Evolutionary conservation across 768 basidiomycete species (phyloP).

Genomic region (Suillus fuscotomentosus): DNA sequence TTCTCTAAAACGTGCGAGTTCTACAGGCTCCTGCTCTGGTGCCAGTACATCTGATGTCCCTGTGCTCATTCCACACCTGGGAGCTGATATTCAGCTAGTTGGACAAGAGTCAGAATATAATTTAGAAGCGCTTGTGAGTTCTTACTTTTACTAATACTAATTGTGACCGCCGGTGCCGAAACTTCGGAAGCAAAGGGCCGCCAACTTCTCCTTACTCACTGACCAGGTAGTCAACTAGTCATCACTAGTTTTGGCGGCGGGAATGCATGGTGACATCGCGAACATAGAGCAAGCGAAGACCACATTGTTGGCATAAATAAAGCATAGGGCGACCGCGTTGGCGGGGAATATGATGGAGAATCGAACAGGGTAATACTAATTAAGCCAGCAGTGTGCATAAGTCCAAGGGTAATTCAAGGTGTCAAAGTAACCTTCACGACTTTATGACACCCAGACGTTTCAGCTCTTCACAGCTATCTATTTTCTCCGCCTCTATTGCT

Average conservation of each 20-base stretch:
- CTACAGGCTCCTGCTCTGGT: conserved; percentile 46
- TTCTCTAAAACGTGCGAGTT: conserved; percentile 68
- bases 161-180: neutral
- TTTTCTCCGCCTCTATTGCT: conserved; percentile 64
- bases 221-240: neutral
- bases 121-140: neutral
- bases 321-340: conserved; percentile 13
- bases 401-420: conserved; percentile 14
- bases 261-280: neutral
- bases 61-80: neutral
- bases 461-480: conserved; percentile 79
- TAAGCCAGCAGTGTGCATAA: conserved; percentile 6
- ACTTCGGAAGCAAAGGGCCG: neutral
- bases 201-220: neutral
- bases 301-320: conserved; percentile 26
- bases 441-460: conserved; percentile 56
- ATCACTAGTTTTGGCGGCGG: too few species aligned
- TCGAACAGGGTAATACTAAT: conserved; percentile 2
- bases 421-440: conserved; percentile 18
- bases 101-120: neutral
- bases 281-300: neutral
- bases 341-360: conserved; percentile 9
- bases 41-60: neutral
- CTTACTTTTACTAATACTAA: neutral
- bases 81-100: neutral